Percentiles rank a stretch among this genome's conserved stretches.
These are phyloP conservation scores for Xerocomus spinulosus DNA, from an alignment of 768 basidiomycete species.

Conservation along the genomic window DNA sequence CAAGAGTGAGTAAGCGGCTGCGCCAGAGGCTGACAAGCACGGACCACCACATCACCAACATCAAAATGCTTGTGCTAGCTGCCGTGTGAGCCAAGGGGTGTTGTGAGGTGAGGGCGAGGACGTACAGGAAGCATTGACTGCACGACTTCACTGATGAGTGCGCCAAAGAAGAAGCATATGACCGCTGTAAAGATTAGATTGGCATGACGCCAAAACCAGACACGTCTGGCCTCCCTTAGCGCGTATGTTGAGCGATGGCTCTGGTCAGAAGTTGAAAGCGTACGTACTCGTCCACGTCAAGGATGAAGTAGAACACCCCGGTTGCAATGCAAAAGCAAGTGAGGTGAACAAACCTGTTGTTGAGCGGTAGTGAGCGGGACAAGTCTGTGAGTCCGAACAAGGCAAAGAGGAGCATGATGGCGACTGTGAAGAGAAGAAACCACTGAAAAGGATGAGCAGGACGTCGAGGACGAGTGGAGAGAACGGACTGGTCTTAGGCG, in stretches of 20 bases:
- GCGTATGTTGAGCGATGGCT: not conserved
- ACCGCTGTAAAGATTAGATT: slow-evolving; percentile 63
- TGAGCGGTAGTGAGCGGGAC: slow-evolving; percentile 58
- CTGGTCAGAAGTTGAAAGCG: slow-evolving; percentile 23
- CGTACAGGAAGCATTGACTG: slow-evolving; percentile 71
- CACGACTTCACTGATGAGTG: slow-evolving; percentile 76
- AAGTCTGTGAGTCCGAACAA: slow-evolving; percentile 77
- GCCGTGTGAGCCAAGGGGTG: slow-evolving; percentile 1
- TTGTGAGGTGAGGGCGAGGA: slow-evolving; percentile 6
- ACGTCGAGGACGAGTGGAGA: not conserved
- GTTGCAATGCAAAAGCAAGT: slow-evolving; percentile 73
- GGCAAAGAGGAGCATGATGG: slow-evolving; percentile 66
- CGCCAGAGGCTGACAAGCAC: slow-evolving; percentile 23
- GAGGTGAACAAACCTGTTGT: slow-evolving; percentile 79
- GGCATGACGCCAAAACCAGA: slow-evolving; percentile 85
- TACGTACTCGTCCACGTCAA: slow-evolving; percentile 86
- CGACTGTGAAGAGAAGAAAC: slow-evolving; percentile 69
- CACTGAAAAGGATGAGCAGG: slow-evolving; percentile 47
- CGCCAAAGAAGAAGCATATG: slow-evolving; percentile 76
- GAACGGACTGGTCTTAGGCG: slow-evolving; percentile 62
- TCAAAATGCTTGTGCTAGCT: slow-evolving; percentile 67
- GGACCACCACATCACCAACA: slow-evolving; percentile 65
- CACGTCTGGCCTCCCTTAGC: slow-evolving; percentile 63
- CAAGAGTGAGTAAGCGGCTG: slow-evolving; percentile 6
- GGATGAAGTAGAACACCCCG: slow-evolving; percentile 79